A percentile compares a stretch with the other conserved stretches of the same genome.
Evolutionary conservation across 1,284 basidiomycete genomes (phyloP).

Genomic region (Porogramme epimiltina): DNA sequence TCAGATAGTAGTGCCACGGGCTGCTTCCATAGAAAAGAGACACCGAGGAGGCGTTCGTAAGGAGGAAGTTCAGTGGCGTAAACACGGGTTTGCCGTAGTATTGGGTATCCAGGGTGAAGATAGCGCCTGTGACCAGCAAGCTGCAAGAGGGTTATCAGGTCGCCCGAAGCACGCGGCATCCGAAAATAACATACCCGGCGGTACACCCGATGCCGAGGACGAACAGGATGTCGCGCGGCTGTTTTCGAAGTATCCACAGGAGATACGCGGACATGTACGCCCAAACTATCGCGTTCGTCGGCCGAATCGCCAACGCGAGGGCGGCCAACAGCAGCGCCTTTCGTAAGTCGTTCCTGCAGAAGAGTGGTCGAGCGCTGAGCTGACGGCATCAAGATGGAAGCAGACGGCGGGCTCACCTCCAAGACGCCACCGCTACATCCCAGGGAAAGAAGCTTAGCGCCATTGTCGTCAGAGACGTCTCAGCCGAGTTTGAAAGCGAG

Average conservation of each 20-base stretch:
- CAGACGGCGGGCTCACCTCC: slow-evolving; percentile 19
- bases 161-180: neutral
- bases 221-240: slow-evolving; percentile 30
- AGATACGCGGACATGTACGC: slow-evolving; percentile 62
- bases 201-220: slow-evolving; percentile 40
- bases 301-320: slow-evolving; percentile 78
- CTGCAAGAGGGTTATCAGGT: slow-evolving; percentile 34
- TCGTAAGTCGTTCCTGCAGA: slow-evolving; percentile 34
- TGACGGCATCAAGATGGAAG: neutral
- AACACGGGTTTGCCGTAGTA: slow-evolving; percentile 75
- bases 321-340: slow-evolving; percentile 62
- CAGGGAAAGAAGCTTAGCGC: slow-evolving; percentile 85
- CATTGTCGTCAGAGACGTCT: slow-evolving; percentile 82
- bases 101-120: slow-evolving; percentile 61
- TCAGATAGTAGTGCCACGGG: slow-evolving; percentile 87
- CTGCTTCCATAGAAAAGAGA: slow-evolving; percentile 95
- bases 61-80: slow-evolving; percentile 82
- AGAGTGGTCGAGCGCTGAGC: neutral
- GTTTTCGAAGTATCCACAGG: slow-evolving; percentile 47
- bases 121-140: slow-evolving; percentile 34
- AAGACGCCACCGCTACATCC: slow-evolving; percentile 37
- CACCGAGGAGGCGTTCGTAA: slow-evolving; percentile 78
- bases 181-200: slow-evolving; percentile 48
- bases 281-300: slow-evolving; percentile 90
- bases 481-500: slow-evolving; percentile 91